Percentiles rank a stretch among this genome's conserved stretches.
Evolutionary conservation across 768 basidiomycete species (phyloP).

Genomic region (Tricholoma sp.): DNA sequence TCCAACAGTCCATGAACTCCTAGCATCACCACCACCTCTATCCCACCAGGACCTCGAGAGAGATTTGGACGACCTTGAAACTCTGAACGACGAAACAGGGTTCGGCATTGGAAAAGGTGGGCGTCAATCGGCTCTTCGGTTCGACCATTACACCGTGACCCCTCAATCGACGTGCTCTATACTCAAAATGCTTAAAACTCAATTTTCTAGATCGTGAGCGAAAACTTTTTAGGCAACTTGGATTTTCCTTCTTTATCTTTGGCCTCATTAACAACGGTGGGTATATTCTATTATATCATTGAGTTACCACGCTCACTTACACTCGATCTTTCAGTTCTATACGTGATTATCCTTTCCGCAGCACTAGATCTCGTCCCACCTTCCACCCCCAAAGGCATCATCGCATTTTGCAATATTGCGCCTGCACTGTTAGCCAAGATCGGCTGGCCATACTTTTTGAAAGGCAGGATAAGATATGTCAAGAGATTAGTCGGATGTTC

Average conservation of each 20-base stretch:
- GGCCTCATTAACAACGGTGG: slow-evolving; percentile 90
- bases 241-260: slow-evolving; percentile 81
- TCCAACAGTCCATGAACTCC: not conserved
- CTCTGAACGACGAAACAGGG: not conserved
- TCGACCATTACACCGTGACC: not conserved
- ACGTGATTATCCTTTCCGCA: slow-evolving; percentile 95
- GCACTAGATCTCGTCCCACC: slow-evolving; percentile 92
- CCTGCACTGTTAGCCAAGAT: slow-evolving; percentile 85
- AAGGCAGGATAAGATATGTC: slow-evolving; percentile 79
- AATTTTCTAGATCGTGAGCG: slow-evolving; percentile 9
- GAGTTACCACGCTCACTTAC: not conserved
- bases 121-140: not conserved
- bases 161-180: not conserved
- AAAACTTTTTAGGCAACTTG: slow-evolving; percentile 32
- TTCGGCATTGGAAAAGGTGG: slow-evolving; percentile 1
- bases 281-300: slow-evolving; percentile 6
- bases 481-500: slow-evolving; percentile 75
- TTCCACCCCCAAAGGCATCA: slow-evolving; percentile 89
- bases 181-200: too few relatives aligned
- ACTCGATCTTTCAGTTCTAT: slow-evolving; percentile 54
- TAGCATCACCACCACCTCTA: too few relatives aligned
- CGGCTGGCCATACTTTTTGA: slow-evolving; percentile 87
- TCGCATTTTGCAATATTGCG: slow-evolving; percentile 92
- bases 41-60: not conserved
- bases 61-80: not conserved